Evolutionary conservation across 2,329 filamentous ascomycete species (phyloP), one percentile per base, ranked within the genome.

Genomic region (Cladosporium oxysporum): DNA sequence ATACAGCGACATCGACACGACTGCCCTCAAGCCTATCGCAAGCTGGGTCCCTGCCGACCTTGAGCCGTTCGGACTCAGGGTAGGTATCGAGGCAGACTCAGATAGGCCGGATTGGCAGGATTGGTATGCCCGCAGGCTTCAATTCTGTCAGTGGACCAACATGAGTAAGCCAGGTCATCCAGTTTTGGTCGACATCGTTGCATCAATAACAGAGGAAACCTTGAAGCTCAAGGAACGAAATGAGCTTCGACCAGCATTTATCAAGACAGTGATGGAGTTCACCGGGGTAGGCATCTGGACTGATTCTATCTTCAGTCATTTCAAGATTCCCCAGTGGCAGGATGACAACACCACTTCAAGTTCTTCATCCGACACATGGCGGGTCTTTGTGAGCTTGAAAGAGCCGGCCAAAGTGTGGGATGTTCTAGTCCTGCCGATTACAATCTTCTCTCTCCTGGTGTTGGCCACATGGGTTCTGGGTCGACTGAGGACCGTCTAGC

Each of bases 141-240:
- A 98, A 77, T 98, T 99, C 79, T 98, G 95, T 80, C 95, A 99
- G 78, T 98, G 95, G 95, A 99, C 95, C 1, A 97, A 98, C 69
- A 94, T 97, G 79, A 83, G 91, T 66, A 99, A 99, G 79, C 90
- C 94, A 0, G 95, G 95, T 11, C 95, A 99, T 76, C 95, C 95
- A 0, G 88, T 97, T 14, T 84, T 99, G 66, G 88, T 93, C 68
- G 92, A 97, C 68, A 87, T 97, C 67, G 92, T 99, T 37, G 84
- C 47, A 12, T 53, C 44, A 71, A 92, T 97, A 74, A 96, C 93
- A 1, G 84, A 90, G 69, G 86, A 92, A 75, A 90, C 92, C 0
- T 82, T 97, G 52, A 82, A 83, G 66, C 85, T 89, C 79, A 92
- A 94, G 82, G 83, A 82, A 62, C 77, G 80, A 14, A 90, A 90